Base-by-base conservation (phyloP, 1,139 yeast genomes). In the Blastobotrys petasosporus region DNA sequence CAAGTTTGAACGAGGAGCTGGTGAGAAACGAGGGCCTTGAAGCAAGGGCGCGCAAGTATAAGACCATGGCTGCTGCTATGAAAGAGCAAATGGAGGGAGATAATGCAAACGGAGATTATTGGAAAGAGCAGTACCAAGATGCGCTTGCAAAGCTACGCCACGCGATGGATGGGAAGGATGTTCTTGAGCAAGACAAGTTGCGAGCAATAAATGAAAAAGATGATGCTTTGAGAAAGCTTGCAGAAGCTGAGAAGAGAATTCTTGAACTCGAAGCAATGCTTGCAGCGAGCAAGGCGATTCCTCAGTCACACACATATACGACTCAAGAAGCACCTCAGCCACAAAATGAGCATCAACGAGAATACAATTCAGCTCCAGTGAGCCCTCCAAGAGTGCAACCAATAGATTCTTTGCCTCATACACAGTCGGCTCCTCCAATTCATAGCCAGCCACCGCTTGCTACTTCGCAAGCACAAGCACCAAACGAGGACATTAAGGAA, bases 11-110 rank as follows among this genome's bases (percentile, higher is more conserved):
- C n/a, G 45, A 50, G 41, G 45, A 49, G 25, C 33, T 29, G 13
- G 47, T 44, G n/a, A 44, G 46, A 12, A 31, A 17, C 16, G 54
- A 47, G 4, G 51, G 45, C 11, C 44, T 52, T 25, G 57, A 54
- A 15, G 44, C 46, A 15, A 48, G 50, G 25, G 57, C 55, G 4
- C 51, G 49, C 13, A 55, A 56, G 37, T 50, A 54, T 44, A 51
- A 52, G 39, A 50, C 53, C 3, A 49, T 48, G 47, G 50, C 51
- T 2, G 45, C 51, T 6, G 45, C 48, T 10, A 42, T 56, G 35
- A 46, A 52, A 16, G 55, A 54, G 15, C 49, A 50, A 13, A 17
- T 35, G 11, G 39, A 37, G n/a, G 16, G 32, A 10, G 16, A n/a
- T 30, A 20, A n/a, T 25, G 36, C 28, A 33, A 29, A 16, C 32